Percentiles rank a stretch among this genome's conserved stretches.
Evolutionary conservation across 2,329 filamentous ascomycete genomes (phyloP).

Genomic region (Talaromyces sp.): DNA sequence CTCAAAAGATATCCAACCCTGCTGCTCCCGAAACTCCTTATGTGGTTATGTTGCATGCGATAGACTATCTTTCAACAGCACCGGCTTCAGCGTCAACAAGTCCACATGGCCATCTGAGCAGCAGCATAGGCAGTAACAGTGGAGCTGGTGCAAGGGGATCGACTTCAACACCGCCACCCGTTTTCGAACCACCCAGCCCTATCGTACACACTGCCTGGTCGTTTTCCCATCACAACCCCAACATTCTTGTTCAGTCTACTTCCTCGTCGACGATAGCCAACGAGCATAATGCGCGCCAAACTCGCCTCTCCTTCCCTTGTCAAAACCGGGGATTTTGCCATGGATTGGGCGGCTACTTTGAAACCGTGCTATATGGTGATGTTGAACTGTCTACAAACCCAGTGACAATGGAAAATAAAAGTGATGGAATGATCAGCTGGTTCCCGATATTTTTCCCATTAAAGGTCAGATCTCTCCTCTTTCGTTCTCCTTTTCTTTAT

Average conservation of each 20-base stretch:
- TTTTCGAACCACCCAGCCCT: constrained; percentile 30
- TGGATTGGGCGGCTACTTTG: constrained; percentile 90
- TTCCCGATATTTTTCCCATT: constrained; percentile 98
- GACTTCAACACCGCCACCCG: constrained; percentile 23
- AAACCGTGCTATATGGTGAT: constrained; percentile 82
- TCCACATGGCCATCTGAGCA: constrained; percentile 12
- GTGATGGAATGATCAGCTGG: constrained; percentile 98
- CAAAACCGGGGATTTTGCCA: constrained; percentile 78
- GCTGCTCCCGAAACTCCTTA: constrained; percentile 86
- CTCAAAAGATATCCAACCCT: constrained; percentile 58
- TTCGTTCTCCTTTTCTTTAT: not conserved
- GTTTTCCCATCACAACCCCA: constrained; percentile 39
- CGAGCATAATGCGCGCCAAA: constrained; percentile 83
- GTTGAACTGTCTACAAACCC: constrained; percentile 91
- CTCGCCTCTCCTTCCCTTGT: constrained; percentile 72
- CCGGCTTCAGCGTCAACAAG: constrained; percentile 32
- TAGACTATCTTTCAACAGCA: constrained; percentile 76
- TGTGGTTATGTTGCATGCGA: constrained; percentile 85
- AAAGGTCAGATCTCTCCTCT: constrained; percentile 58
- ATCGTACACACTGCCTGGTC: constrained; percentile 42
- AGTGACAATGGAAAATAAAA: constrained; percentile 85
- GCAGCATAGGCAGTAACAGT: constrained; percentile 13
- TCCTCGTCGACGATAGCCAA: constrained; percentile 61
- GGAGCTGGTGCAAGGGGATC: constrained; percentile 21
- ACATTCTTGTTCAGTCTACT: constrained; percentile 30